Base-by-base conservation (phyloP, 208 protist species). In the Acanthamoeba rhysodes region DNA sequence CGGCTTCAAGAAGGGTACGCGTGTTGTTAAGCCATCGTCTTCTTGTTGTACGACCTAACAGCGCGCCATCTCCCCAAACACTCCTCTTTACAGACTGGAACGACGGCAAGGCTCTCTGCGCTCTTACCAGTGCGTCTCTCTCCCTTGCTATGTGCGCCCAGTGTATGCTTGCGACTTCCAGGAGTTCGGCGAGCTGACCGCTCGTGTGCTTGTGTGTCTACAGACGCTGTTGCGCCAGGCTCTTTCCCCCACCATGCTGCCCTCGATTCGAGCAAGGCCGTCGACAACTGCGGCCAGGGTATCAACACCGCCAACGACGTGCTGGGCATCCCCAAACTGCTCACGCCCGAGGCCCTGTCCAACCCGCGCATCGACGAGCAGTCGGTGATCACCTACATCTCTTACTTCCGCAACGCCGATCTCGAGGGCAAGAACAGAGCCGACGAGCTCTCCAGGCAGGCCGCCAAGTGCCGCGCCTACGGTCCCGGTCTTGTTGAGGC, bases 1-100 rank as follows among this genome's bases (percentile, higher is more conserved):
- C 45, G 74, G 74, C 55, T 93, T 93, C 88, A 72, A 93, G 88
- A 93, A 93, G 88, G 88, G 88, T 93, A 68, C 29, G 55, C 48
- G 5, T 2, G 9, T 66, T 66, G 66, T 14, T 29, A 90, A 45
- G 7, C 32, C 8, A 16, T 29, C 59, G 12, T 4, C 18, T 29
- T 22, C 22, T 10, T 53, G 41, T 45, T 41, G 37, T 5, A 45
- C 41, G 5, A 45, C 41, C 41, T 45, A 45, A 45, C 41, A 45
- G 2, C 41, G 3, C 1, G 41, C 2, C 41, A 45, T 45, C 41
- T 45, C 41, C 62, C 50, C 50, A n/a, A 16, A 16, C 80, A 27
- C 29, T 68, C 10, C 48, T 64, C 57, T 27, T 10, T 90, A 14
- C 29, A 93, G 88, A 93, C 57, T 93, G 88, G 88, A 93, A 93